Base-by-base conservation (phyloP, 805 yeast genomes). In the Yamadazyma akitaensis region DNA sequence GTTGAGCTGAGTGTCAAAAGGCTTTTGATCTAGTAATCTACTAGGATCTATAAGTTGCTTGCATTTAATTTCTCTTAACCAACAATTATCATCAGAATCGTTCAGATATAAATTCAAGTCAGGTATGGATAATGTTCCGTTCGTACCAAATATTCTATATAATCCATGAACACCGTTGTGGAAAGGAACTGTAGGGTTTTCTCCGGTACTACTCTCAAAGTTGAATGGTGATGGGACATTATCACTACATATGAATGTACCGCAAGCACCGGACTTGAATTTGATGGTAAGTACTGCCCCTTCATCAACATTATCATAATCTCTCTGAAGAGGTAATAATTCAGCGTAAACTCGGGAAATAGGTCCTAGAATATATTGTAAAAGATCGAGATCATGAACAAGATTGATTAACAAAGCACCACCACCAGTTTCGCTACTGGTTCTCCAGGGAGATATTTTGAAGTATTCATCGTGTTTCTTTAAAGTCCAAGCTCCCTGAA, bases 161-260 rank as follows among this genome's bases (percentile, higher is more conserved):
- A 69, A 59, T 2, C 75, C 75, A 21, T 61, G 56, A 14, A 67
- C 48, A 10, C 53, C 59, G 10, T 49, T 56, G 46, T 61, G 53
- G 38, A 51, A 57, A 1, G 76, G 76, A 32, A 71, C 55, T 17
- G 65, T 66, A 2, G 76, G 75, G 49, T 71, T 71, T 51, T 71
- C 76, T 6, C 76, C 75, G 0, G 76, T 70, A 1, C 73, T 73
- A 3, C 62, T 56, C 54, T 70, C 76, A 42, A 71, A 71, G 48
- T 61, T 64, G 46, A 65, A 71, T 1, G 76, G 74, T 10, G 72
- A 67, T 2, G 64, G 59, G 26, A 69, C 69, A 43, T 69, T 70
- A 47, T 70, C 76, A 6, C 72, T 60, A 51, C 76, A 71, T 35
- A 71, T 53, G 48, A 71, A 71, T 2, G 75, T 69, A 2, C 75